A percentile compares a stretch with the other conserved stretches of the same genome.
These are phyloP conservation scores for Paecilomyces sp. DNA, from an alignment of 2,329 filamentous ascomycete genomes.

Conservation along the genomic window DNA sequence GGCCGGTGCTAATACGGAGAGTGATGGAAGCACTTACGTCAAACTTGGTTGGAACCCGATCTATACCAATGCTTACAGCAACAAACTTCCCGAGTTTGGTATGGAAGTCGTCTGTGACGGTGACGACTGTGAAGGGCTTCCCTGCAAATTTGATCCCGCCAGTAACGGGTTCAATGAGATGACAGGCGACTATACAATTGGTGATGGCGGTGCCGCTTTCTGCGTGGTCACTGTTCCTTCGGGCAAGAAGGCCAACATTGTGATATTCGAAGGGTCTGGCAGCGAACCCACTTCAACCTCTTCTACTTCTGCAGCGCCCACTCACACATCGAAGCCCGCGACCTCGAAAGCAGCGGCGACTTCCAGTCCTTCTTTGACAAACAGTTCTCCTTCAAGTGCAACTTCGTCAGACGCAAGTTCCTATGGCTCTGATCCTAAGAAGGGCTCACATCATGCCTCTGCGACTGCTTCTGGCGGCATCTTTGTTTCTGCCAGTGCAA, in stretches of 20 bases:
- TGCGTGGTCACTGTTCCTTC: conserved; percentile 70
- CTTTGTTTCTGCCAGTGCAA: conserved; percentile 8
- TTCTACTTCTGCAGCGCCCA: conserved; percentile 6
- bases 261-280: conserved; percentile 47
- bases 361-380: conserved; percentile 1
- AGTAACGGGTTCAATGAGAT: conserved; percentile 52
- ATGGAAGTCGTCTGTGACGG: conserved; percentile 63
- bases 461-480: background rate
- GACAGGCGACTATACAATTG: conserved; percentile 48
- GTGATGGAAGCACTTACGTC: conserved; percentile 59
- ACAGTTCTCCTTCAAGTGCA: background rate
- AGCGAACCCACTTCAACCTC: conserved; percentile 24
- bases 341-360: conserved; percentile 6
- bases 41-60: conserved; percentile 76
- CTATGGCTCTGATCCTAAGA: background rate
- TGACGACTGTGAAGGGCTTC: conserved; percentile 62
- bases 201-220: conserved; percentile 63
- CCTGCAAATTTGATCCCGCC: conserved; percentile 62
- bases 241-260: conserved; percentile 60
- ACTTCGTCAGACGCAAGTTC: background rate
- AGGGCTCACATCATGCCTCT: background rate
- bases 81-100: conserved; percentile 57
- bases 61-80: conserved; percentile 52
- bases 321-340: conserved; percentile 12
- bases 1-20: conserved; percentile 64